Conservation (phyloP, 495 filamentous ascomycete species). For the Xylona heveae region DNA sequence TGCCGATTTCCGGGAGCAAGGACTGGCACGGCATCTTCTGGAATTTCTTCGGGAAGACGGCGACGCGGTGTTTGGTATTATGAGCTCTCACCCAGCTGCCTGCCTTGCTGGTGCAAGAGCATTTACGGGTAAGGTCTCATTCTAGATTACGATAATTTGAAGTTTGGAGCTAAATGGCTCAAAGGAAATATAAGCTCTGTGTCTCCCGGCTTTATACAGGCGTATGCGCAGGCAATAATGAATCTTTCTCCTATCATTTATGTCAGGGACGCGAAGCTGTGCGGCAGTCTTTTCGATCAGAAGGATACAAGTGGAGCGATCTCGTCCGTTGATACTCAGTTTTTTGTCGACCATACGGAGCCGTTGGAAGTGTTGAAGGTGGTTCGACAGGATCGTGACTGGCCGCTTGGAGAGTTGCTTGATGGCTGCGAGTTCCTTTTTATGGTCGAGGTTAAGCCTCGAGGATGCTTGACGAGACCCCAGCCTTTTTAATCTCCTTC, state of each 20-base stretch:
- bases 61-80: slow-evolving; percentile 15
- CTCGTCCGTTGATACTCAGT: slow-evolving; percentile 14
- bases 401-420: slow-evolving; percentile 17
- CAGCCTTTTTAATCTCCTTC: no score
- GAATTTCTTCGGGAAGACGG: slow-evolving; percentile 9
- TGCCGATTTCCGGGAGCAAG: slow-evolving; percentile 12
- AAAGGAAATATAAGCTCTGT: slow-evolving; percentile 6
- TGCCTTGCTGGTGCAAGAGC: slow-evolving; percentile 9
- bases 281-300: slow-evolving; percentile 3
- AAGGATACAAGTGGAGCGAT: slow-evolving; percentile 8
- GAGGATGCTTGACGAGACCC: no score
- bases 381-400: slow-evolving; percentile 12
- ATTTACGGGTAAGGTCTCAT: slow-evolving; percentile 7
- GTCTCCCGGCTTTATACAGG: slow-evolving; percentile 9
- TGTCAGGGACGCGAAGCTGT: slow-evolving; percentile 14
- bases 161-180: slow-evolving; percentile 5
- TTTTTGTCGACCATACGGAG: slow-evolving; percentile 18
- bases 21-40: slow-evolving; percentile 14
- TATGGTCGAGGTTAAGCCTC: not conserved
- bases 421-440: slow-evolving; percentile 17
- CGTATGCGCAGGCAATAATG: slow-evolving; percentile 12
- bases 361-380: slow-evolving; percentile 12
- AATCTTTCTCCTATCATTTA: slow-evolving; percentile 14
- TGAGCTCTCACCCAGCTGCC: slow-evolving; percentile 12
- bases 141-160: no score